phyloP scores from a whole-genome alignment of 192 early-diverging fungal genomes.

The Phlyctochytrium bullatum region DNA sequence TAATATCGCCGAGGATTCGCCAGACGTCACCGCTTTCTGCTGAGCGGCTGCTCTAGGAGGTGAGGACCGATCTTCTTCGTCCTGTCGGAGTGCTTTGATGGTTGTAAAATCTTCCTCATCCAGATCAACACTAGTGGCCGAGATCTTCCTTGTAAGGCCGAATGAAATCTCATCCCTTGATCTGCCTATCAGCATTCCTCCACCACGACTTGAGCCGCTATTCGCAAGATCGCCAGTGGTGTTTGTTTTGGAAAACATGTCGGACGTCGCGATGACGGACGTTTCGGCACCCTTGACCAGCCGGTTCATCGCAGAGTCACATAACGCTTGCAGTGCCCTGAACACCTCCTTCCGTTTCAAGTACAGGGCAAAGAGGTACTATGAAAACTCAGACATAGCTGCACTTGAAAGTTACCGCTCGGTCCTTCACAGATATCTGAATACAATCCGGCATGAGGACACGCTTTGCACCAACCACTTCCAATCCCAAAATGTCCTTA shows the following conservation, averaged over 20 bases:
- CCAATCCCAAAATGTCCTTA: slow-evolving; percentile 37
- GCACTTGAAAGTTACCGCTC: slow-evolving; percentile 22
- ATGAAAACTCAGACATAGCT: neutral
- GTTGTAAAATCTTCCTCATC: slow-evolving; percentile 52
- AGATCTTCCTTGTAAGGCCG: neutral
- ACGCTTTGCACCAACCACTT: slow-evolving; percentile 40
- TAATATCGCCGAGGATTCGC: slow-evolving; percentile 3
- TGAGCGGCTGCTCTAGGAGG: slow-evolving; percentile 27
- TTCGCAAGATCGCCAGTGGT: slow-evolving; percentile 52
- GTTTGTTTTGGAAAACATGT: slow-evolving; percentile 57
- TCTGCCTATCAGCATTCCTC: slow-evolving; percentile 38
- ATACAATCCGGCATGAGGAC: slow-evolving; percentile 46
- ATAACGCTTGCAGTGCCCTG: slow-evolving; percentile 36
- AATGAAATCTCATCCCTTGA: slow-evolving; percentile 38
- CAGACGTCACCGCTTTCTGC: slow-evolving; percentile 32
- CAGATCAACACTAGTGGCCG: slow-evolving; percentile 18
- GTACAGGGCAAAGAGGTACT: slow-evolving; percentile 48
- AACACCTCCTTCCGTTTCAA: slow-evolving; percentile 54
- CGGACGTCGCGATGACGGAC: slow-evolving; percentile 45
- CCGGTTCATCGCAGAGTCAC: slow-evolving; percentile 55
- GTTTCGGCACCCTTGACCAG: slow-evolving; percentile 58
- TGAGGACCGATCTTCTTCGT: neutral
- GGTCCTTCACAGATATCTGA: slow-evolving; percentile 33
- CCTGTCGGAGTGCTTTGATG: slow-evolving; percentile 23
- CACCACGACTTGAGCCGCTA: slow-evolving; percentile 36